These are phyloP conservation scores for Alternaria panax DNA, from an alignment of 2,329 filamentous ascomycete genomes.

Conservation along the genomic window DNA sequence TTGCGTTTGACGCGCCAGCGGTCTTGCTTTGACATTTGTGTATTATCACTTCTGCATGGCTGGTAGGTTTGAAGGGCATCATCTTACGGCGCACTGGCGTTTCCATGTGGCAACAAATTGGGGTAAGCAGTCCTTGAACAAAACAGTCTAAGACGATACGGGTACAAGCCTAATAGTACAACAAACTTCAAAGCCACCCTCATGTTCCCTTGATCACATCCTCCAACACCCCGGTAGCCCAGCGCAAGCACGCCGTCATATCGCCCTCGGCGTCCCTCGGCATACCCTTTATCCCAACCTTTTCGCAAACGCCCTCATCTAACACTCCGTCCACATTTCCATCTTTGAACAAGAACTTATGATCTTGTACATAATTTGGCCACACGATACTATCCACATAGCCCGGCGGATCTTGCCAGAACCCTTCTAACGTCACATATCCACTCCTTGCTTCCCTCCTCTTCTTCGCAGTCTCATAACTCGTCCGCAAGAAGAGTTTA, in stretches of 20 bases:
- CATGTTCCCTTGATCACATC: slow-evolving; percentile 24
- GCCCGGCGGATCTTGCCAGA: slow-evolving; percentile 92
- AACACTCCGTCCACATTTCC: slow-evolving; percentile 69
- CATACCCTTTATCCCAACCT: slow-evolving; percentile 48
- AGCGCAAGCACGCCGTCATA: slow-evolving; percentile 43
- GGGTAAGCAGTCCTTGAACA: background rate
- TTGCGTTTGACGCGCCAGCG: background rate
- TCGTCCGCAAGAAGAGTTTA: slow-evolving; percentile 77
- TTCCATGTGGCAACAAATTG: background rate
- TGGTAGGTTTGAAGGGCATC: slow-evolving; percentile 10
- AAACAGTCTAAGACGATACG: background rate
- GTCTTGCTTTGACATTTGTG: slow-evolving; percentile 5
- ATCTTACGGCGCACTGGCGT: slow-evolving; percentile 25
- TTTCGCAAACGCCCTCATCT: slow-evolving; percentile 51
- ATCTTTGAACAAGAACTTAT: slow-evolving; percentile 78
- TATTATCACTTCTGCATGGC: slow-evolving; percentile 25
- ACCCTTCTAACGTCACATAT: slow-evolving; percentile 82
- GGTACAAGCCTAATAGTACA: slow-evolving; percentile 15
- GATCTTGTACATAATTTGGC: slow-evolving; percentile 88
- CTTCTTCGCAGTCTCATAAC: slow-evolving; percentile 66
- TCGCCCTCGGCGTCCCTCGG: slow-evolving; percentile 46
- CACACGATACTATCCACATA: slow-evolving; percentile 96
- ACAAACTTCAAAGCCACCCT: slow-evolving; percentile 6
- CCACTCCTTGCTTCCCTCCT: slow-evolving; percentile 74
- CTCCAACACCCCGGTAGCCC: slow-evolving; percentile 39